Conservation (phyloP, 192 early-diverging fungal genomes). For the Radiomyces spectabilis region DNA sequence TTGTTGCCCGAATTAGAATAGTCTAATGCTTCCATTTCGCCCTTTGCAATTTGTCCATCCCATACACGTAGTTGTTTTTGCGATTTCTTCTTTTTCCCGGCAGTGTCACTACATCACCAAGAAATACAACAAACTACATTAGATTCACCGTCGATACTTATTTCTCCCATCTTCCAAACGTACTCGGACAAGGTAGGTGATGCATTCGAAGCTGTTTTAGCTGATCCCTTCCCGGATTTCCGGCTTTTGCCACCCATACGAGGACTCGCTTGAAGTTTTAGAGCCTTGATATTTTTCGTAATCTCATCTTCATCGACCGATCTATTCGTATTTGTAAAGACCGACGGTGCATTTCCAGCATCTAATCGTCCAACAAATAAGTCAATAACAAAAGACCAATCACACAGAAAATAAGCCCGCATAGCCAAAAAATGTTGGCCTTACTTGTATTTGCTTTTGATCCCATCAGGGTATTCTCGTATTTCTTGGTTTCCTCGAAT, state of each 20-base stretch:
- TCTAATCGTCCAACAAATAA: no score
- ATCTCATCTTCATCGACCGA: slow-evolving; percentile 40
- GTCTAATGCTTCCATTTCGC: slow-evolving; percentile 45
- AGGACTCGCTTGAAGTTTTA: slow-evolving; percentile 30
- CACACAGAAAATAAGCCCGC: no score
- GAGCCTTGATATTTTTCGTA: slow-evolving; percentile 36
- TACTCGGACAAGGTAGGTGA: slow-evolving; percentile 14
- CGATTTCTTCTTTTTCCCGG: slow-evolving; percentile 42
- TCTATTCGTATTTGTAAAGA: no score
- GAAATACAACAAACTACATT: no score
- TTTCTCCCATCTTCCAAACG: no score
- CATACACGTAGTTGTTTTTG: slow-evolving; percentile 63
- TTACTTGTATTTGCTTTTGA: slow-evolving; percentile 40
- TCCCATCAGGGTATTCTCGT: slow-evolving; percentile 52
- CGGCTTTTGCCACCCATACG: slow-evolving; percentile 24
- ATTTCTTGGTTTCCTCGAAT: slow-evolving; percentile 78
- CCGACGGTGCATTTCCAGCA: no score
- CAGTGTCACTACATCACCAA: slow-evolving; percentile 1
- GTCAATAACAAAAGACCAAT: no score
- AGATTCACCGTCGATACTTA: no score
- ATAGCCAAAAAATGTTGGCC: no score
- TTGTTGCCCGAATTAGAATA: slow-evolving; percentile 14
- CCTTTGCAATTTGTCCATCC: slow-evolving; percentile 61
- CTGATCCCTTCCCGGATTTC: not conserved
- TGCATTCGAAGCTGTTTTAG: slow-evolving; percentile 4